These are phyloP conservation scores for Microbotryomycetes sp. DNA, from an alignment of 1,284 basidiomycete species.

Conservation along the genomic window DNA sequence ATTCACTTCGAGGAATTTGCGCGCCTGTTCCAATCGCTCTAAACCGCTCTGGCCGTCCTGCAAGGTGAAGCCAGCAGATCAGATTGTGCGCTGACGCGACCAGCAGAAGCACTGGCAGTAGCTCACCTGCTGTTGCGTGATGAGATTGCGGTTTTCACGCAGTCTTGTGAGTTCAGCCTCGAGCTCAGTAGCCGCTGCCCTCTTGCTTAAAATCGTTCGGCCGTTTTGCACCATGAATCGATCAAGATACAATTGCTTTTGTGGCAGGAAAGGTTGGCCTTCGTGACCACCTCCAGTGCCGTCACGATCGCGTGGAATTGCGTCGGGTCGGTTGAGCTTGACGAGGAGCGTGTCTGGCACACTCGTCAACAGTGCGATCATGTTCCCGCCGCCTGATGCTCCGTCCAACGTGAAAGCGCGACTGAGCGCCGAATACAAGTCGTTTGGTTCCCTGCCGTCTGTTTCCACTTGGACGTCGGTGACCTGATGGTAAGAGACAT, in stretches of 20 bases:
- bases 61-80: background rate
- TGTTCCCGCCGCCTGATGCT: background rate
- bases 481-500: too few species aligned
- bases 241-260: background rate
- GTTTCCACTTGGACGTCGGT: background rate
- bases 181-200: too few species aligned
- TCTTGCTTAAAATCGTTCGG: too few species aligned
- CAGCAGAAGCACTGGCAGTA: too few species aligned
- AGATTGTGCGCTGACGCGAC: too few species aligned
- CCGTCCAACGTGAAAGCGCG: background rate
- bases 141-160: too few species aligned
- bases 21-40: background rate
- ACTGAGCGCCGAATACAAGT: background rate
- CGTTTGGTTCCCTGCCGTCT: background rate
- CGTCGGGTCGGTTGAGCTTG: background rate
- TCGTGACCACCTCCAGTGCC: background rate
- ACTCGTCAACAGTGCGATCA: background rate
- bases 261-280: background rate
- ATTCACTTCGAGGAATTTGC: background rate
- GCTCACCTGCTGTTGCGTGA: too few species aligned
- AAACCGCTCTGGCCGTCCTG: constrained; percentile 7
- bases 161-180: too few species aligned
- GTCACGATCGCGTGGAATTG: background rate
- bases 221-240: background rate
- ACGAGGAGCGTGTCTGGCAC: background rate